Evolutionary conservation across 2,329 filamentous ascomycete genomes (phyloP), one percentile per base, ranked within the genome.

Genomic region (Fusarium musae): DNA sequence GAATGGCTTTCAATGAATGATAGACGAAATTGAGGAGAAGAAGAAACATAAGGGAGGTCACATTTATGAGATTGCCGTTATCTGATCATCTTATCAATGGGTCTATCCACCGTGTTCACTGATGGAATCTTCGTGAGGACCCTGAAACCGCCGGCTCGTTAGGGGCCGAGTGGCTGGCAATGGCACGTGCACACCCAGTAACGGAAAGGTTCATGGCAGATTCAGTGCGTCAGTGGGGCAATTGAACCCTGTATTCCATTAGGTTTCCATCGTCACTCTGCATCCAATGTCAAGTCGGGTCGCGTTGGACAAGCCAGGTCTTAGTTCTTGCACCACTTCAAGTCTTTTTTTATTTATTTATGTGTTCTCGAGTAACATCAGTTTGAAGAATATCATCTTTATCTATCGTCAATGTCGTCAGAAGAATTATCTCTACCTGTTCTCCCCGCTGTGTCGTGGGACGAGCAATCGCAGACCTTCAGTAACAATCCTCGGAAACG

Each of bases 401-500:
- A 59, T 53, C 9, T 17, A 57, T 40, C 32, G 53, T 61, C 47
- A 75, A 66, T 63, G 68, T 84, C 84, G 81, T 76, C 81, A 15
- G 84, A 85, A 30, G 84, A 86, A 70, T 82, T 81, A 17, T 80
- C 82, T 19, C 79, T 86, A 21, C 85, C 85, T 37, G 76, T 70
- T 26, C 79, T 85, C 21, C 81, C 82, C 5, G 80, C 78, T 17
- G 76, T 83, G 37, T 82, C 81, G 37, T 83, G 82, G 82, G 77
- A 85, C 66, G 79, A 81, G 67, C 74, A 80, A 43, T 81, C 81
- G 3, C 81, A 83, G 66, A 81, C 75, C 74, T 82, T 85, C 66
- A 81, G 78, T 74, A 82, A 82, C 39, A 81, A 82, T 59, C 78
- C 81, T 10, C 79, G 80, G 65, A 85, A 85, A 78, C 84, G 84